Conservation (phyloP, 2,329 filamentous ascomycete genomes). For the Fusarium succisae region DNA sequence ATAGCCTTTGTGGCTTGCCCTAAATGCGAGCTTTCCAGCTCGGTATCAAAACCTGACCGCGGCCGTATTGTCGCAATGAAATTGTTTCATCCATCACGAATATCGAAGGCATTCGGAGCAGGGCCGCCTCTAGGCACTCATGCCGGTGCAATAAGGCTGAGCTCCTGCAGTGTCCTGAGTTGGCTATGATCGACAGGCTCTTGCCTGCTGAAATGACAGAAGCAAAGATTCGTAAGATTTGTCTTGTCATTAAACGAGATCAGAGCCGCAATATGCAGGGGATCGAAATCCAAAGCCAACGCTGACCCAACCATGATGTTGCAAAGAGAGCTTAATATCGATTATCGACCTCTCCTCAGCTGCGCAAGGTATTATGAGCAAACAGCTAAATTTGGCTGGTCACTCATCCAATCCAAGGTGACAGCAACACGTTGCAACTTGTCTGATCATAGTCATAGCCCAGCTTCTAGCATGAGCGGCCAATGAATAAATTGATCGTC, state of each 20-base stretch:
- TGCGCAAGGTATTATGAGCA: constrained; percentile 9
- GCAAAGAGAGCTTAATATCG: background rate
- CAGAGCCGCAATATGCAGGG: constrained; percentile 31
- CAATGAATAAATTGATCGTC: background rate
- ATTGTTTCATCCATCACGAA: background rate
- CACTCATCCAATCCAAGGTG: background rate
- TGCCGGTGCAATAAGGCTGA: constrained; percentile 33
- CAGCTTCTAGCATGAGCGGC: background rate
- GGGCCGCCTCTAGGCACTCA: background rate
- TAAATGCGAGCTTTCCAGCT: background rate
- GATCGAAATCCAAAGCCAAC: constrained; percentile 2
- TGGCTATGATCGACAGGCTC: constrained; percentile 33
- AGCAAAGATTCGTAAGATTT: constrained; percentile 8
- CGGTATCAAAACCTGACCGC: background rate
- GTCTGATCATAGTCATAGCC: background rate
- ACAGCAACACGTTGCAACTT: background rate
- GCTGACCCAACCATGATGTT: constrained; percentile 22
- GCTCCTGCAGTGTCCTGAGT: constrained; percentile 5
- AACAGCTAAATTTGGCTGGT: constrained; percentile 7
- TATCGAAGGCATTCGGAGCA: constrained; percentile 1
- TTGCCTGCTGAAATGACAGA: constrained; percentile 31
- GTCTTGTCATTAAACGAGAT: background rate
- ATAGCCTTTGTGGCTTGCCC: constrained; percentile 23
- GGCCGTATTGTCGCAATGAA: background rate
- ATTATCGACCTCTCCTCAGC: constrained; percentile 19